Evolutionary conservation across 352 stramenopile genomes (phyloP).

Genomic region (Ophiocytium majus): DNA sequence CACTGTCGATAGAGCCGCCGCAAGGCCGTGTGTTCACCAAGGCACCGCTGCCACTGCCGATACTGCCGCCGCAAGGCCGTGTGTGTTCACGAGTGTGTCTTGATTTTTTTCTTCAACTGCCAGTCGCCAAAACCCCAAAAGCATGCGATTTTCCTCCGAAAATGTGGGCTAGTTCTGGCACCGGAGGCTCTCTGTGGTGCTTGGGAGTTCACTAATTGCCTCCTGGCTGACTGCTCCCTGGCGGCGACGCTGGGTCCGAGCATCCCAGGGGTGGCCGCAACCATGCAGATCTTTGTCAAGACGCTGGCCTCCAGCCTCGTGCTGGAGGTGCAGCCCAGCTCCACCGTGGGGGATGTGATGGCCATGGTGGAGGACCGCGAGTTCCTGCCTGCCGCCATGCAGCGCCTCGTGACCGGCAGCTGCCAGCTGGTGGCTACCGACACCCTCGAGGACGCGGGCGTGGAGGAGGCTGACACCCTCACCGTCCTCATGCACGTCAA

Average conservation of each 20-base stretch:
- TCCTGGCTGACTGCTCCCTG: constrained; percentile 10
- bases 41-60: too few species aligned
- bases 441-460: constrained; percentile 71
- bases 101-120: too few species aligned
- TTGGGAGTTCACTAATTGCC: too few species aligned
- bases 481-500: constrained; percentile 78
- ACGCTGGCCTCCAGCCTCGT: constrained; percentile 67
- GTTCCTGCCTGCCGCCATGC: constrained; percentile 71
- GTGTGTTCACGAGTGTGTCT: too few species aligned
- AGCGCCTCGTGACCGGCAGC: constrained; percentile 74
- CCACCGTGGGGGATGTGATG: constrained; percentile 66
- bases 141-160: too few species aligned
- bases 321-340: constrained; percentile 46
- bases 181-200: too few species aligned
- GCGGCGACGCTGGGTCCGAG: constrained; percentile 64
- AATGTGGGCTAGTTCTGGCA: too few species aligned
- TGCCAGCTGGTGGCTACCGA: constrained; percentile 66
- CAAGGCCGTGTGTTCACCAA: too few species aligned
- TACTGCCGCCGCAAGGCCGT: too few species aligned
- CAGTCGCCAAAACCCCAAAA: too few species aligned
- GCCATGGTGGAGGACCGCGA: constrained; percentile 77
- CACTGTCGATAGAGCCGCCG: too few species aligned
- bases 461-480: constrained; percentile 78
- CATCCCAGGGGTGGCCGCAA: constrained; percentile 74
- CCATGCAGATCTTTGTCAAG: constrained; percentile 86